A percentile compares a stretch with the other conserved stretches of the same genome.
These are phyloP conservation scores for Diaporthe ilicicola DNA, from an alignment of 2,329 filamentous ascomycete genomes.

Conservation along the genomic window DNA sequence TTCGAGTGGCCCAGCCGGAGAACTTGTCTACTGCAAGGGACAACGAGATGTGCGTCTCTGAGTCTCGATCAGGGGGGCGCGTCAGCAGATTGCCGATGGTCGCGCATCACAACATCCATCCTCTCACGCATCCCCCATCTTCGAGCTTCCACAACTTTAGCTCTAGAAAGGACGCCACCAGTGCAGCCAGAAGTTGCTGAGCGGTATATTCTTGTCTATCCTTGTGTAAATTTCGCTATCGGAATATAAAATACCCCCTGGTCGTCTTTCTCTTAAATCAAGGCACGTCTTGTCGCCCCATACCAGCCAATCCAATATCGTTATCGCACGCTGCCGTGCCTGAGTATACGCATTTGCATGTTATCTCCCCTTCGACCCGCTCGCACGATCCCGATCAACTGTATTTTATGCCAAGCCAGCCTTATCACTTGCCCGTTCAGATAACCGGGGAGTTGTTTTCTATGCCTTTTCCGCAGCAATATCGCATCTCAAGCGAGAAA, in stretches of 20 bases:
- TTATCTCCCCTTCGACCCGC: not conserved
- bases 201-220: not conserved
- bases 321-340: not conserved
- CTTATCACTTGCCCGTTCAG: not conserved
- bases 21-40: not conserved
- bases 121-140: not conserved
- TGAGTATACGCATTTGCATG: not conserved
- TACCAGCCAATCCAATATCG: not conserved
- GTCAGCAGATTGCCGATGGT: not conserved
- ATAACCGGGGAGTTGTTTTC: not conserved
- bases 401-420: conserved; percentile 5
- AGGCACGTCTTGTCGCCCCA: not conserved
- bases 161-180: not conserved
- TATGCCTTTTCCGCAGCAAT: not conserved
- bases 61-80: conserved; percentile 1
- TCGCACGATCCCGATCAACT: not conserved
- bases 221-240: not conserved
- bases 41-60: not conserved
- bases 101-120: conserved; percentile 9
- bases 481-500: not conserved
- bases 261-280: not conserved
- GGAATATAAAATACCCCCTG: conserved; percentile 7
- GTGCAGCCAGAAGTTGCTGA: not conserved
- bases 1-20: not conserved
- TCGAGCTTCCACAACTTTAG: conserved; percentile 16